Percentiles rank a stretch among this genome's conserved stretches.
Conservation (phyloP, 2,329 filamentous ascomycete species). For the Westerdykella aurantiaca region DNA sequence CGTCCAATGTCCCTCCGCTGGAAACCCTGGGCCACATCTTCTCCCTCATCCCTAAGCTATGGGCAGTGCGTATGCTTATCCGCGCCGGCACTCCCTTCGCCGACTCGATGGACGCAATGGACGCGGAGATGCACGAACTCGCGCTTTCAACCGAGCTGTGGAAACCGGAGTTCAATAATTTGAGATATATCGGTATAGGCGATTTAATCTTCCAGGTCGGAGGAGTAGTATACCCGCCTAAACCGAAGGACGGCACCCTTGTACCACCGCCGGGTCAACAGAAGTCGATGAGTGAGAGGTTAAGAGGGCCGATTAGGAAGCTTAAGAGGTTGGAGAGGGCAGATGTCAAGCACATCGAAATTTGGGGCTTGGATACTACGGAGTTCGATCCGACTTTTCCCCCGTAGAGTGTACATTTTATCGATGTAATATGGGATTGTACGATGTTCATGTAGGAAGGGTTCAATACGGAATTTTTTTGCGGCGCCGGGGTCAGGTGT, state of each 20-base stretch:
- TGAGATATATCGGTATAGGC: constrained; percentile 39
- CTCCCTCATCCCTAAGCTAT: constrained; percentile 36
- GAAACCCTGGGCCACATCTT: constrained; percentile 34
- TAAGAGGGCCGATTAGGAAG: constrained; percentile 23
- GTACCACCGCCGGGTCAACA: constrained; percentile 9
- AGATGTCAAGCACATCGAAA: constrained; percentile 39
- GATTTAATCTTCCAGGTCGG: constrained; percentile 37
- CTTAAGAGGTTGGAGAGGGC: constrained; percentile 30
- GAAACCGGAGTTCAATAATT: constrained; percentile 27
- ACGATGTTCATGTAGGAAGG: no score
- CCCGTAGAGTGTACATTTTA: no score
- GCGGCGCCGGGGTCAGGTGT: no score
- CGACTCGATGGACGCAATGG: constrained; percentile 21
- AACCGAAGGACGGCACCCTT: constrained; percentile 5
- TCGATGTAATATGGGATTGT: no score
- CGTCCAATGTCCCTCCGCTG: constrained; percentile 50
- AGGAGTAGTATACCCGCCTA: constrained; percentile 21
- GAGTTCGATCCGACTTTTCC: constrained; percentile 28
- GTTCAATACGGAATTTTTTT: no score
- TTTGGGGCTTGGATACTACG: constrained; percentile 41
- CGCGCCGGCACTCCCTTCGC: constrained; percentile 19
- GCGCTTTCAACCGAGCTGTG: constrained; percentile 31
- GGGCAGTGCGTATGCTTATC: constrained; percentile 38
- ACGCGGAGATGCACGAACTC: constrained; percentile 29
- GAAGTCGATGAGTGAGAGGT: constrained; percentile 20